phyloP scores from a whole-genome alignment of 2,329 filamentous ascomycete genomes.

The Neopestalotiopsis sp. region DNA sequence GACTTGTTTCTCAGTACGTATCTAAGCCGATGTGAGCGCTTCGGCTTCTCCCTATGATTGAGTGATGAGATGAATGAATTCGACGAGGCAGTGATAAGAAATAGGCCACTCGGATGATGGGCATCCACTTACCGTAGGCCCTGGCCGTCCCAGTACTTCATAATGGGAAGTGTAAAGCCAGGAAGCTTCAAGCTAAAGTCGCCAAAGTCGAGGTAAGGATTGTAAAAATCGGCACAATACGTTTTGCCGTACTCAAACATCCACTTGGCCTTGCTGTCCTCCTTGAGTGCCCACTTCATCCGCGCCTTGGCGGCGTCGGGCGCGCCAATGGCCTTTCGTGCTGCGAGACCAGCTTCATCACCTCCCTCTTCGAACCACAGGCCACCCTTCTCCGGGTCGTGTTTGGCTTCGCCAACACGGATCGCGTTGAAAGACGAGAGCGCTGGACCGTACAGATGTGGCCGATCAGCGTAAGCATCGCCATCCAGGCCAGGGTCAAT shows the following conservation, averaged over 20 bases:
- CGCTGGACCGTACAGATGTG: constrained; percentile 84
- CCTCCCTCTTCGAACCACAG: constrained; percentile 71
- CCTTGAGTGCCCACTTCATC: constrained; percentile 64
- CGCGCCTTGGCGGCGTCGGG: constrained; percentile 58
- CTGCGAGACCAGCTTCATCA: constrained; percentile 58
- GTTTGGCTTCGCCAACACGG: constrained; percentile 63
- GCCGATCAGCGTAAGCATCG: constrained; percentile 85
- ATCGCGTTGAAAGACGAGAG: constrained; percentile 82
- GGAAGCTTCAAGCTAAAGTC: constrained; percentile 75
- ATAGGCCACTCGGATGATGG: background rate
- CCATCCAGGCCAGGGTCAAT: constrained; percentile 91
- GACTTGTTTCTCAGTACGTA: constrained; percentile 86
- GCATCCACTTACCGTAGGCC: constrained; percentile 66
- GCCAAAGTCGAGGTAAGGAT: constrained; percentile 86
- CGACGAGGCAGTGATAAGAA: constrained; percentile 4
- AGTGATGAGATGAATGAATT: constrained; percentile 31
- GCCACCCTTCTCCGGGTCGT: constrained; percentile 54
- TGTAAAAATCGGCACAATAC: constrained; percentile 76
- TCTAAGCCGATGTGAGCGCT: constrained; percentile 83
- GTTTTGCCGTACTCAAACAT: constrained; percentile 59
- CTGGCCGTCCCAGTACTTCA: constrained; percentile 83
- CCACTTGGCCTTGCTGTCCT: constrained; percentile 56
- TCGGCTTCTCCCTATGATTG: constrained; percentile 39
- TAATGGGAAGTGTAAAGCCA: constrained; percentile 74
- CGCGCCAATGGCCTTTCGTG: constrained; percentile 52